Evolutionary conservation across 345 rosid genomes (phyloP), one percentile per base, ranked within the genome.

Genomic region (Angophora floribunda): DNA sequence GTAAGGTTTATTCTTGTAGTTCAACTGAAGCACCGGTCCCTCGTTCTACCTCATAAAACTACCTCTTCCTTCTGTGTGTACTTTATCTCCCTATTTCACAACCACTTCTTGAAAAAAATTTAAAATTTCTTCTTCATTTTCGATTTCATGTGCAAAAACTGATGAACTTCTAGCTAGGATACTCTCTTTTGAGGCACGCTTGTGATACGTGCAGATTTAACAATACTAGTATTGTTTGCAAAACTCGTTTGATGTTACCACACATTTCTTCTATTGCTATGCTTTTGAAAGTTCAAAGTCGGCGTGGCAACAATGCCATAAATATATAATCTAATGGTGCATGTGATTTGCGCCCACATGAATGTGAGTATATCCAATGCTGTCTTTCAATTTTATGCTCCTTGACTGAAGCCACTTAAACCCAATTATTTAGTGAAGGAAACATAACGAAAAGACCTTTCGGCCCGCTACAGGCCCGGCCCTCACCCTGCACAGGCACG

Each of bases 61-160:
- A 32, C 75, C 75, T 63, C 75, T 63, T 0, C 75, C 19, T 4
- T 63, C 36, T 28, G 36, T n/a, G 41, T n/a, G 4, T 14, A n/a
- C 75, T 63, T 63, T 63, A n/a, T 63, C 19, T n/a, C 75, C 75
- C 0, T 13, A 14, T n/a, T 63, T 63, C 41, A 13, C 9, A 15
- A 63, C 21, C 5, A 14, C 36, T n/a, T 63, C 5, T 6, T 7
- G 1, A n/a, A 63, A 13, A n/a, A 7, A n/a, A 14, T n/a, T 0
- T 0, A 63, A 2, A n/a, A 63, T 63, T 63, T 63, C 41, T 63
- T n/a, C 5, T 63, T 14, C 19, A 6, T 63, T 63, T 63, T 63
- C 14, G 15, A 63, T 63, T 63, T 63, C 19, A 63, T 13, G 75
- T n/a, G 19, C 75, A 30, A n/a, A n/a, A 14, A 7, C 36, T 13